phyloP scores from a whole-genome alignment of 768 basidiomycete genomes.

The Xerocomellus dryophilus region DNA sequence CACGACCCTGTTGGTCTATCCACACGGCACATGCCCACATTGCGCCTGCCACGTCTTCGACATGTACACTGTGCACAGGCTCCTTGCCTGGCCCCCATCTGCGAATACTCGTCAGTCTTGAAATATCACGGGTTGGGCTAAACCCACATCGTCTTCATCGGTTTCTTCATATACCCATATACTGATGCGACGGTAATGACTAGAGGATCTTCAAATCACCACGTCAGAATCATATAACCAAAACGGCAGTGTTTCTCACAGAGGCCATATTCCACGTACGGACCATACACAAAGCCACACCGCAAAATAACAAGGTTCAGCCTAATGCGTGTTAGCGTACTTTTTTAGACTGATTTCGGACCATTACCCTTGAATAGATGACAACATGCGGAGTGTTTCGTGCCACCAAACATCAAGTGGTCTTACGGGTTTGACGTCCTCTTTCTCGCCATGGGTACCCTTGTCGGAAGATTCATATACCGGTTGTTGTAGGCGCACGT shows the following conservation, averaged over 20 bases:
- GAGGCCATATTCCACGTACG: conserved; percentile 70
- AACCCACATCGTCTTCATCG: conserved; percentile 79
- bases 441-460: conserved; percentile 63
- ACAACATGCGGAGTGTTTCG: conserved; percentile 72
- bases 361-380: conserved; percentile 67
- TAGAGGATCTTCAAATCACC: conserved; percentile 51
- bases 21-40: conserved; percentile 75
- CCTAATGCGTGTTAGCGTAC: conserved; percentile 36
- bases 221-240: conserved; percentile 13
- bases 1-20: conserved; percentile 64
- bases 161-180: conserved; percentile 78
- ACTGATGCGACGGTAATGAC: conserved; percentile 74
- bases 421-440: conserved; percentile 67
- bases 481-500: conserved; percentile 72
- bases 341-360: neutral
- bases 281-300: conserved; percentile 75
- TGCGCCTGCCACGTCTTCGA: conserved; percentile 75
- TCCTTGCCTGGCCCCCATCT: conserved; percentile 83
- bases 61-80: conserved; percentile 71
- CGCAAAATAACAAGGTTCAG: conserved; percentile 80
- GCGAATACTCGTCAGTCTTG: conserved; percentile 9
- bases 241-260: conserved; percentile 40
- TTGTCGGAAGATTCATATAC: conserved; percentile 76
- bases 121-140: neutral
- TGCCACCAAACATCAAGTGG: conserved; percentile 86